Evolutionary conservation across 2,329 filamentous ascomycete species (phyloP).

Genomic region (Colletotrichum sp.): DNA sequence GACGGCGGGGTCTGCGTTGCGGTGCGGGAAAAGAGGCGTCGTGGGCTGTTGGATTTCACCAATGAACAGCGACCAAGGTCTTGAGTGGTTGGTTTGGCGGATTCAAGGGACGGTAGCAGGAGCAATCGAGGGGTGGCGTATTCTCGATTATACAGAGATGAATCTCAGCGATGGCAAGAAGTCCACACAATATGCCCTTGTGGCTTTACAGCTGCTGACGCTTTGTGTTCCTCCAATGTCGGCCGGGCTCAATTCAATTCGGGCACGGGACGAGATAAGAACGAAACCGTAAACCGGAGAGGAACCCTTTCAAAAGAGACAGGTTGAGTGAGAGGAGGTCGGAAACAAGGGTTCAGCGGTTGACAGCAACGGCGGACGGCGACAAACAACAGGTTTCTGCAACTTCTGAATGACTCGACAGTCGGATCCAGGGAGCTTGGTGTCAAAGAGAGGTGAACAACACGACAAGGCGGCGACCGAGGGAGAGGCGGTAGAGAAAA

Average conservation of each 20-base stretch:
- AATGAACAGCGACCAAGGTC: background rate
- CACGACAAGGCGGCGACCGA: slow-evolving; percentile 11
- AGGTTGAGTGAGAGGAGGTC: background rate
- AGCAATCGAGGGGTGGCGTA: background rate
- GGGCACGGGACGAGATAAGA: background rate
- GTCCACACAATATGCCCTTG: background rate
- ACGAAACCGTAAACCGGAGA: background rate
- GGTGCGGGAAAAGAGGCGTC: background rate
- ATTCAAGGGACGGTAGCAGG: background rate
- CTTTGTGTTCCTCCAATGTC: slow-evolving; percentile 1
- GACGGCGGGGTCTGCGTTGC: background rate
- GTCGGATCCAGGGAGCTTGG: background rate
- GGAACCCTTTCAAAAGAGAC: background rate
- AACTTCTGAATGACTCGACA: slow-evolving; percentile 12
- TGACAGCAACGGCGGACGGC: background rate
- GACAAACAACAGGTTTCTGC: background rate
- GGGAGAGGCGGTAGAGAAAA: slow-evolving; percentile 12
- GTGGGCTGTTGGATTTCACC: background rate
- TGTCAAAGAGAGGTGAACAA: background rate
- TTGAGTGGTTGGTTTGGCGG: background rate
- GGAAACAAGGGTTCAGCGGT: background rate
- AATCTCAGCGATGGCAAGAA: background rate
- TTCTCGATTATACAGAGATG: background rate
- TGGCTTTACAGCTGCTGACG: background rate
- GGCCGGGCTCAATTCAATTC: background rate